Conservation (phyloP, 768 basidiomycete species). For the Suillus alpinus region DNA sequence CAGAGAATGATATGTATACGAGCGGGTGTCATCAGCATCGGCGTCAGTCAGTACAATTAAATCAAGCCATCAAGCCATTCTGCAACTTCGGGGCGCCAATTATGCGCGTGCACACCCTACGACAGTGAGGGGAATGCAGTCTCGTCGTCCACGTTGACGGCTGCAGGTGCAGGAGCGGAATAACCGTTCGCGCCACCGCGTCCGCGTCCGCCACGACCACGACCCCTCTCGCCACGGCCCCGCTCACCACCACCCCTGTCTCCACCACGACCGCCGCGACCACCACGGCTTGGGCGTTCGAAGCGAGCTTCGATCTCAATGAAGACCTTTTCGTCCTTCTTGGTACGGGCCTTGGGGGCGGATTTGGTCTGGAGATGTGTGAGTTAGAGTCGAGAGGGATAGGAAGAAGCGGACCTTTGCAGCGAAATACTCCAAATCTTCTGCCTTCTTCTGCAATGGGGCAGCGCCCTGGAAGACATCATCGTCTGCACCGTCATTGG, state of each 20-base stretch:
- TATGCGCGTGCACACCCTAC: slow-evolving; percentile 20
- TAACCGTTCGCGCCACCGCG: slow-evolving; percentile 40
- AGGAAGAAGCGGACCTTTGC: slow-evolving; percentile 68
- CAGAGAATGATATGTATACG: slow-evolving; percentile 4
- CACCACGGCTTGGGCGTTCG: slow-evolving; percentile 74
- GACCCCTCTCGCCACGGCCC: slow-evolving; percentile 36
- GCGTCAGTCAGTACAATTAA: slow-evolving; percentile 1
- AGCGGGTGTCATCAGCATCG: neutral
- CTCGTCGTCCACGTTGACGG: slow-evolving; percentile 78
- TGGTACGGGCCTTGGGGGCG: slow-evolving; percentile 61
- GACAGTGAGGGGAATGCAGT: slow-evolving; percentile 88
- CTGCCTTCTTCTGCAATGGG: slow-evolving; percentile 54
- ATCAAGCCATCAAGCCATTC: slow-evolving; percentile 2
- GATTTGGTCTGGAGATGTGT: slow-evolving; percentile 51
- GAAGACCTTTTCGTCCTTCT: slow-evolving; percentile 90
- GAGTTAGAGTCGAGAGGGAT: neutral
- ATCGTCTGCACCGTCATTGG: slow-evolving; percentile 76
- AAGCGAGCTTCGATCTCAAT: slow-evolving; percentile 91
- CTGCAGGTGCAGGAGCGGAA: slow-evolving; percentile 22
- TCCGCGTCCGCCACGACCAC: slow-evolving; percentile 45
- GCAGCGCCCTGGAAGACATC: slow-evolving; percentile 70
- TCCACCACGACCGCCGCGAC: slow-evolving; percentile 49
- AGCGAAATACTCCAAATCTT: slow-evolving; percentile 76
- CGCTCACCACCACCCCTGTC: slow-evolving; percentile 50
- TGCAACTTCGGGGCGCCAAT: slow-evolving; percentile 3